Base-by-base conservation (phyloP, 306 rosid species). In the Citrullus mucosospermus region DNA sequence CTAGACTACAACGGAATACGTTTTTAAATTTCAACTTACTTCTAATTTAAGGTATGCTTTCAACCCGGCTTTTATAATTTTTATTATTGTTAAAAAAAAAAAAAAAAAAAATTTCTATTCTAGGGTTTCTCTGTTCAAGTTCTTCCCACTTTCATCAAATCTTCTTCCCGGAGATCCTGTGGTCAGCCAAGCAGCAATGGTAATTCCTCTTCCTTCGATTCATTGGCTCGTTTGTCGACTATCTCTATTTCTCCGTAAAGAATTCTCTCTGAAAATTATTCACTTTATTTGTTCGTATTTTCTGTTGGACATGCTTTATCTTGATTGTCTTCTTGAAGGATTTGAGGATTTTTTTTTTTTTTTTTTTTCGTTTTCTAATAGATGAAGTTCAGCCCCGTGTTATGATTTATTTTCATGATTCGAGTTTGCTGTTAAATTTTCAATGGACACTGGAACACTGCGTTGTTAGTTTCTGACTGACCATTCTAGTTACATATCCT, bases 131-230 rank as follows among this genome's bases (percentile, higher is more conserved):
- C 30, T 16, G 73, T 38, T 62, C 69, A 62, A 62, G 69, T 62
- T 36, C 72, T 69, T 39, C 50, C 50, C 28, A 66, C 3, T 18
- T 44, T 48, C 76, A 14, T 15, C 76, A 71, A 25, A 44, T 48
- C 3, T 48, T 71, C 58, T 46, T 14, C 55, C 55, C 22, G 57
- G 58, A 25, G 76, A 44, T 48, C 32, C 1, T 71, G 59, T 48
- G 12, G 39, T 72, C 44, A 15, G 43, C 43, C 57, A 43, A 48
- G 11, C 39, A 25, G 22, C n/a, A 32, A 71, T 71, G 76, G 76
- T 71, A 25, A 71, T 71, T 71, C 25, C 76, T 71, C 58, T 71
- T n/a, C 58, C 38, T 66, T 67, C 8, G 32, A 69, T 69, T 69
- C 8, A 20, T 20, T 43, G 32, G 36, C 55, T 12, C 55, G 0